Conservation (phyloP, 75 land plant genomes). For the Isoetes taiwanensis region DNA sequence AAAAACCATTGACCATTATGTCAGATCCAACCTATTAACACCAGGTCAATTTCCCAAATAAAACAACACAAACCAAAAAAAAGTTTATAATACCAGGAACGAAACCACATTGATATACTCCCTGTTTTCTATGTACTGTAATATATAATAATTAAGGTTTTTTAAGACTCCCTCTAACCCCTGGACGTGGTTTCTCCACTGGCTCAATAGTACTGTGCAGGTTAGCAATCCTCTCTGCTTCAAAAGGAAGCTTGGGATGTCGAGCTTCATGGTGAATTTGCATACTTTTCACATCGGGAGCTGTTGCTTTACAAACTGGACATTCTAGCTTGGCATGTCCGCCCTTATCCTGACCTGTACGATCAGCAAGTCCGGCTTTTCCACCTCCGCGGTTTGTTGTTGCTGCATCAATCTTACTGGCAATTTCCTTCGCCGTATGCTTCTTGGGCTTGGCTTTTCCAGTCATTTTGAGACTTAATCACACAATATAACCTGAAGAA, state of each 20-base stretch:
- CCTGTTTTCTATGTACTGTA: too few species aligned
- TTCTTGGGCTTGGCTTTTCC: constrained; percentile 99
- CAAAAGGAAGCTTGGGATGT: constrained; percentile 75
- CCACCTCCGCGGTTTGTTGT: constrained; percentile 85
- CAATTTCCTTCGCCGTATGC: constrained; percentile 93
- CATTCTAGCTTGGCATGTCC: constrained; percentile 92
- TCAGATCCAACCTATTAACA: too few species aligned
- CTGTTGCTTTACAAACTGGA: constrained; percentile 76
- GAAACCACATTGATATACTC: too few species aligned
- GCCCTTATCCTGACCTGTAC: constrained; percentile 60
- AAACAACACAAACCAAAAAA: too few species aligned
- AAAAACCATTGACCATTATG: too few species aligned
- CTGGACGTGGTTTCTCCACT: constrained; percentile 40
- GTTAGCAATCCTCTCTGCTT: constrained; percentile 50
- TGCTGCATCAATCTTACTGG: constrained; percentile 75
- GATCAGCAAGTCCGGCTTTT: constrained; percentile 62
- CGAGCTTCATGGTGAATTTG: constrained; percentile 77
- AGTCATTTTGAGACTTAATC: constrained; percentile 68
- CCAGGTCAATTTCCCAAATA: too few species aligned
- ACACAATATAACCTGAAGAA: too few species aligned
- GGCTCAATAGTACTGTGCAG: constrained; percentile 36
- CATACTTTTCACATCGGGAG: constrained; percentile 77
- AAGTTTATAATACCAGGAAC: too few species aligned
- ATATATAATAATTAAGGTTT: too few species aligned
- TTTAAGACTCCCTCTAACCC: constrained; percentile 70